Base-by-base conservation (phyloP, 192 early-diverging fungal genomes). In the Coemansia interrupta region DNA sequence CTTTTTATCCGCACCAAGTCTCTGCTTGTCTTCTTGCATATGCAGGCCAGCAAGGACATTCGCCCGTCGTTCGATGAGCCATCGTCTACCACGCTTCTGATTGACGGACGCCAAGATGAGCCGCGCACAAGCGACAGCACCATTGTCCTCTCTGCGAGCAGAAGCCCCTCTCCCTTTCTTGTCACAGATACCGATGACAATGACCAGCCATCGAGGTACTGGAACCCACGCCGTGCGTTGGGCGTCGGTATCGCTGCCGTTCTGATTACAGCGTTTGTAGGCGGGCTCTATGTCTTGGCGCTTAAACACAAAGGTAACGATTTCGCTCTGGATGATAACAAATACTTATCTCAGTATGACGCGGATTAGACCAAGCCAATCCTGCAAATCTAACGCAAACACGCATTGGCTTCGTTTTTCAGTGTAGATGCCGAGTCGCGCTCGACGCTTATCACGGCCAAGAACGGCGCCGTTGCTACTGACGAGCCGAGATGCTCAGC, bases 401-500 rank as follows among this genome's bases (percentile, higher is more conserved):
- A 2, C 10, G 6, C 10, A 36, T 36, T 36, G 3, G 32, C 3
- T 36, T 36, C 32, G 1, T 36, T n/a, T n/a, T 41, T 45, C n/a
- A 30, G 45, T 32, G 29, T 64, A 70, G 60, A 56, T 45, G 39
- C 53, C 4, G 58, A 32, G 49, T 23, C 42, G n/a, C 63, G 46
- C 26, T 78, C 75, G 15, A 72, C 75, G 19, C 65, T 76, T 2
- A 44, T 78, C 8, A 29, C 48, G 0, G 73, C 73, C 0, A 78
- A 70, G 26, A 47, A 81, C 29, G 89, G 87, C 11, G 88, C 85
- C 18, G 86, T 91, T 3, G 86, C 89, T 12, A 73, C 84, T 19
- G 89, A 91, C 49, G 82, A 83, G 59, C 73, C 81, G 40, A 73
- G 78, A 41, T 91, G 89, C 68, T 91, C 89, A 3, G 61, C 75